These are phyloP conservation scores for Eucalyptus paniculata DNA, from an alignment of 345 rosid species.

Conservation along the genomic window DNA sequence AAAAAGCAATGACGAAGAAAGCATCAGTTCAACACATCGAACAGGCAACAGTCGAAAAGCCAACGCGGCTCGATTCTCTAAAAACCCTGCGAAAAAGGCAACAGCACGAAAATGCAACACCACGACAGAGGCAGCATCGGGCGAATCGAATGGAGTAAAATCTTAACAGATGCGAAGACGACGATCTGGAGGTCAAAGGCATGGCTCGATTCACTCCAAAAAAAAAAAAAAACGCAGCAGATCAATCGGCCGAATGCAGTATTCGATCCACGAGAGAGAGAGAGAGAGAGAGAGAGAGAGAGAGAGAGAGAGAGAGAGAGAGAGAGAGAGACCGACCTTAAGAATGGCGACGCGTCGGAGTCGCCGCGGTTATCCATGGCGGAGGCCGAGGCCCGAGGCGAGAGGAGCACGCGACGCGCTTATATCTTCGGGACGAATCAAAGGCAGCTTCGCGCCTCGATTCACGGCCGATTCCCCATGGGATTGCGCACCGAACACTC, in stretches of 20 bases:
- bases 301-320: background rate
- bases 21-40: background rate
- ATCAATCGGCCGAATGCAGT: background rate
- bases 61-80: background rate
- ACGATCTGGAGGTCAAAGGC: background rate
- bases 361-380: slow-evolving; percentile 21
- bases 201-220: background rate
- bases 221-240: background rate
- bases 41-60: background rate
- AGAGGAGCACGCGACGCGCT: background rate
- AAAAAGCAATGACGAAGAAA: background rate
- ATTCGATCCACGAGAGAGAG: background rate
- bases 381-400: background rate
- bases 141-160: background rate
- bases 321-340: slow-evolving; percentile 7
- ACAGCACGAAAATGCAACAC: background rate
- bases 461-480: background rate
- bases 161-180: background rate
- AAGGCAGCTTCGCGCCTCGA: background rate
- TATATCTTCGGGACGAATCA: background rate
- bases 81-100: background rate
- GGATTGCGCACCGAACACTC: background rate
- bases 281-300: background rate
- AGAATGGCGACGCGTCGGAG: slow-evolving; percentile 3
- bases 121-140: background rate